phyloP scores from a whole-genome alignment of 2,329 filamentous ascomycete genomes.

The Calcarisporium arbuscula region DNA sequence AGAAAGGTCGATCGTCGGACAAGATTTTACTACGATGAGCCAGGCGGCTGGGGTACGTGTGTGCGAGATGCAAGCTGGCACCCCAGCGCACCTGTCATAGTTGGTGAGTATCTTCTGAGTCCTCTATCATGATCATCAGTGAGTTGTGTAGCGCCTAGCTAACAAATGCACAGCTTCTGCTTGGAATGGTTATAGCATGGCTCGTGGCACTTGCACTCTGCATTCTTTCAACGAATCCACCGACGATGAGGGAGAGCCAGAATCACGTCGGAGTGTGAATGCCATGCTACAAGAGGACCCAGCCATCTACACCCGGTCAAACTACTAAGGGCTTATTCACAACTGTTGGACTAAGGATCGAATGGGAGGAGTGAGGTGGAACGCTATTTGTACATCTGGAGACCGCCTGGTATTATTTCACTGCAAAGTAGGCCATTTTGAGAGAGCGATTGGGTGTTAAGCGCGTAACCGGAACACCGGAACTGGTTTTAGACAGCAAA shows the following conservation, averaged over 20 bases:
- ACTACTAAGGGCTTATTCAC: too few species aligned
- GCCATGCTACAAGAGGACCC: constrained; percentile 44
- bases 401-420: too few species aligned
- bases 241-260: constrained; percentile 57
- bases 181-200: constrained; percentile 72
- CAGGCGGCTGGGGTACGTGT: constrained; percentile 63
- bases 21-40: constrained; percentile 51
- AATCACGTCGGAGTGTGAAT: constrained; percentile 52
- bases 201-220: constrained; percentile 67
- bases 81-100: constrained; percentile 74
- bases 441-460: too few species aligned
- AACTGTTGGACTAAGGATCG: too few species aligned
- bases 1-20: constrained; percentile 49
- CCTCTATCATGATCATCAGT: neutral
- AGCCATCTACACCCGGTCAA: constrained; percentile 16
- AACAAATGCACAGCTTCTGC: constrained; percentile 55
- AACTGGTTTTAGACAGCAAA: too few species aligned
- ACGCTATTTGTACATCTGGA: too few species aligned
- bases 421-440: too few species aligned
- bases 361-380: too few species aligned
- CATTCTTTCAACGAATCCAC: constrained; percentile 69
- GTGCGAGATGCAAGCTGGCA: constrained; percentile 90
- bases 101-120: constrained; percentile 36
- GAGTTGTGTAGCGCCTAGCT: neutral
- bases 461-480: too few species aligned